phyloP scores from a whole-genome alignment of 1,139 yeast species.

The Blastobotrys malaysiensis region DNA sequence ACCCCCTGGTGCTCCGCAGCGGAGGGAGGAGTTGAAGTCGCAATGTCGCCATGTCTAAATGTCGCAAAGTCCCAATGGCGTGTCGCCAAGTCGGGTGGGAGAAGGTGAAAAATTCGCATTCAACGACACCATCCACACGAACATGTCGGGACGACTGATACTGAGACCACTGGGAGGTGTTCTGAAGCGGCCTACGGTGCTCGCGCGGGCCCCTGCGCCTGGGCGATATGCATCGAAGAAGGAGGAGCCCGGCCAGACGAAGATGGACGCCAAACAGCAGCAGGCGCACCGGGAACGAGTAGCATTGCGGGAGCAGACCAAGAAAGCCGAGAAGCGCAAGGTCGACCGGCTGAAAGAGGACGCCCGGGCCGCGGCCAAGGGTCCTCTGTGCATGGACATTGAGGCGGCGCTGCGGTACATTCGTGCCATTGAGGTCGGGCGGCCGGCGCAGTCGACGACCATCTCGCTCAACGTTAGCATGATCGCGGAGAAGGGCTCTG shows the following conservation, averaged over 20 bases:
- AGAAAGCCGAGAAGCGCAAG: slow-evolving; percentile 21
- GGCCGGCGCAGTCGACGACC: slow-evolving; percentile 62
- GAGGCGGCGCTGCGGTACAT: slow-evolving; percentile 70
- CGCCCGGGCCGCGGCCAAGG: slow-evolving; percentile 20
- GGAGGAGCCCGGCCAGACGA: slow-evolving; percentile 14
- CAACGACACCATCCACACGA: not conserved
- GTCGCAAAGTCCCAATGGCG: not conserved
- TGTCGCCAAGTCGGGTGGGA: not conserved
- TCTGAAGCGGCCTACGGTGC: not conserved
- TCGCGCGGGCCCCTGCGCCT: slow-evolving; percentile 2
- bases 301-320: slow-evolving; percentile 24
- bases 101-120: not conserved
- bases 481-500: slow-evolving; percentile 75
- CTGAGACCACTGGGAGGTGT: not conserved
- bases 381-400: slow-evolving; percentile 65
- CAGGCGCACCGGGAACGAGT: slow-evolving; percentile 30
- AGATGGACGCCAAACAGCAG: slow-evolving; percentile 31
- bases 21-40: too few species aligned
- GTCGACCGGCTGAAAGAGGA: slow-evolving; percentile 18
- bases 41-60: too few species aligned
- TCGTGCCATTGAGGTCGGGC: slow-evolving; percentile 88
- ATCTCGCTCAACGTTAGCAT: slow-evolving; percentile 60
- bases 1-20: too few species aligned
- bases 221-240: slow-evolving; percentile 9
- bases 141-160: slow-evolving; percentile 5